These are phyloP conservation scores for Hypsizygus marmoreus DNA, from an alignment of 768 basidiomycete species.

Conservation along the genomic window DNA sequence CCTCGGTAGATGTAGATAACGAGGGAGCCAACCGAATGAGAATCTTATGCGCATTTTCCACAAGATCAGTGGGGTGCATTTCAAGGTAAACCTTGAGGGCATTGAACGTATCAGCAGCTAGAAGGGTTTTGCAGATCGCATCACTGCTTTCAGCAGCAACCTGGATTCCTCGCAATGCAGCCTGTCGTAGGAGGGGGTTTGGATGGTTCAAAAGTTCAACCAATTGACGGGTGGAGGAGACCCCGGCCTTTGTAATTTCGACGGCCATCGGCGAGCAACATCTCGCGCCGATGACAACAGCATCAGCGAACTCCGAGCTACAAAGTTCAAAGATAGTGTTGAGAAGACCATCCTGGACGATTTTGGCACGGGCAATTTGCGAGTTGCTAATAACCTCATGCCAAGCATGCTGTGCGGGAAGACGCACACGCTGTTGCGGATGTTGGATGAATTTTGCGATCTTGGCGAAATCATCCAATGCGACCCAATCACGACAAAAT, in stretches of 20 bases:
- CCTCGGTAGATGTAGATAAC: conserved; percentile 16
- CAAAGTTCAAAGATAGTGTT: conserved; percentile 18
- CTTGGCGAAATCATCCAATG: conserved; percentile 12
- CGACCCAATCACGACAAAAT: conserved; percentile 20
- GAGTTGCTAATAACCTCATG: conserved; percentile 13
- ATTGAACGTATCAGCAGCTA: conserved; percentile 13
- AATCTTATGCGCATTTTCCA: conserved; percentile 15
- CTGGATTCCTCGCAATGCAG: conserved; percentile 16
- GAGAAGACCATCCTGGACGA: conserved; percentile 13
- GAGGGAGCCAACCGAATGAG: conserved; percentile 15
- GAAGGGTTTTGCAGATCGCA: conserved; percentile 10
- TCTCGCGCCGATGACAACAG: conserved; percentile 12
- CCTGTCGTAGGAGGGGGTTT: conserved; percentile 11
- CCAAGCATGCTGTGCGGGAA: conserved; percentile 17
- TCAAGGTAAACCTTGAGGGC: conserved; percentile 11
- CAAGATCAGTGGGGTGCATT: conserved; percentile 11
- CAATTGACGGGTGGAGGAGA: conserved; percentile 10
- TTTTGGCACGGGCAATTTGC: conserved; percentile 14
- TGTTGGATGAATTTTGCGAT: conserved; percentile 13
- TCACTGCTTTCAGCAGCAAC: conserved; percentile 14
- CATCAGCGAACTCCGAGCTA: conserved; percentile 16
- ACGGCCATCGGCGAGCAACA: conserved; percentile 14
- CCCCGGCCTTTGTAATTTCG: conserved; percentile 16
- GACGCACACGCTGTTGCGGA: conserved; percentile 15
- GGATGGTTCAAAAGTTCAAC: conserved; percentile 15